A percentile compares a stretch with the other conserved stretches of the same genome.
Conservation (phyloP, 1,284 basidiomycete genomes). For the Rhodofomes roseus region DNA sequence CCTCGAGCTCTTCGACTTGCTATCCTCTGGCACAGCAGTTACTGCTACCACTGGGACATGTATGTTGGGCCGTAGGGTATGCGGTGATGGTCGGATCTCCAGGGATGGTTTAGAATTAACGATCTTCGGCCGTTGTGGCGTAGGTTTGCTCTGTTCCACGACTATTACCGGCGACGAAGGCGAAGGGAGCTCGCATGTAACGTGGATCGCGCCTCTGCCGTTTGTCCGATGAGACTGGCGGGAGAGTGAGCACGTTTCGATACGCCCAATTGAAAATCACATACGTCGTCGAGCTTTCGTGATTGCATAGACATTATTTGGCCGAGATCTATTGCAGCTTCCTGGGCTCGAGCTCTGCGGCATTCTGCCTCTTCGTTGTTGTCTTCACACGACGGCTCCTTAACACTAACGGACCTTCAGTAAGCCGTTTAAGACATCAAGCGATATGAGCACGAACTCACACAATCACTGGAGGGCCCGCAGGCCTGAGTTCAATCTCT, state of each 20-base stretch:
- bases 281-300: conserved; percentile 18
- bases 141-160: conserved; percentile 14
- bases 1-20: background rate
- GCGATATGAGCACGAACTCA: conserved; percentile 10
- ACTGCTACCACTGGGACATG: conserved; percentile 16
- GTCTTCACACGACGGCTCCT: conserved; percentile 29
- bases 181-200: conserved; percentile 6
- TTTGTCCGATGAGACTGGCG: conserved; percentile 12
- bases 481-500: conserved; percentile 23
- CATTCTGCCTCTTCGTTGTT: conserved; percentile 23
- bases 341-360: conserved; percentile 23
- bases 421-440: too few species aligned
- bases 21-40: background rate
- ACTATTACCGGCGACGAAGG: conserved; percentile 15
- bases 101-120: conserved; percentile 1
- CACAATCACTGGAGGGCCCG: conserved; percentile 22
- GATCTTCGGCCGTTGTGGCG: conserved; percentile 8
- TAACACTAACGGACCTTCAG: conserved; percentile 14
- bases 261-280: too few species aligned
- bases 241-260: background rate
- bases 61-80: conserved; percentile 12
- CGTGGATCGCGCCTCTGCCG: conserved; percentile 12
- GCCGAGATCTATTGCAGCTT: conserved; percentile 28
- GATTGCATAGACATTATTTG: conserved; percentile 27
- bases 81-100: conserved; percentile 19